Conservation (phyloP, 2,329 filamentous ascomycete species). For the Diatrype stigma region DNA sequence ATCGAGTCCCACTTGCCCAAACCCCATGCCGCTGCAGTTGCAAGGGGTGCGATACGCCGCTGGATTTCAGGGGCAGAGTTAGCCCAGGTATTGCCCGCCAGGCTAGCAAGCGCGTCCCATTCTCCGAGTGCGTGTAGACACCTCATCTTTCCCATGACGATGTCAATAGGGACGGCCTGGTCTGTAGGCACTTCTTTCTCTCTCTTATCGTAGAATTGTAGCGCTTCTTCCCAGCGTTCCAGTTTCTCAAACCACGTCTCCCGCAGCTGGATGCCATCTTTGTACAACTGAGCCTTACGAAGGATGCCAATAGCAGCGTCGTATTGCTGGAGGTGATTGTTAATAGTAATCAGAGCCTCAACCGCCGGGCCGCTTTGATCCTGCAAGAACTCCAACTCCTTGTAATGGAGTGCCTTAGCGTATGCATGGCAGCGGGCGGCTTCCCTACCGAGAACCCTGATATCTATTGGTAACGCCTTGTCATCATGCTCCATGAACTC, state of each 20-base stretch:
- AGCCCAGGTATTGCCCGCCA: constrained; percentile 91
- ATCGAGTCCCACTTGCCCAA: constrained; percentile 96
- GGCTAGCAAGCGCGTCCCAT: constrained; percentile 86
- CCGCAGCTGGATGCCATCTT: constrained; percentile 86
- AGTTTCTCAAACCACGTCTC: constrained; percentile 99
- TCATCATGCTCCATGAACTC: constrained; percentile 99
- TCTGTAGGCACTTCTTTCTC: constrained; percentile 64
- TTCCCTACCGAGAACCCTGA: constrained; percentile 88
- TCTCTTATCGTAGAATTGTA: constrained; percentile 85
- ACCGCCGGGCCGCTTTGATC: constrained; percentile 95
- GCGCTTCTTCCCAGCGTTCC: constrained; percentile 94
- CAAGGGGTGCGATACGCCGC: constrained; percentile 85
- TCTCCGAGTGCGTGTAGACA: constrained; percentile 95
- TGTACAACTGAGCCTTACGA: constrained; percentile 90
- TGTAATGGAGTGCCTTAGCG: constrained; percentile 97
- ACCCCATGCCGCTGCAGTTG: constrained; percentile 94
- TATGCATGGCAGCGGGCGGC: constrained; percentile 96
- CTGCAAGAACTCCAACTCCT: constrained; percentile 95
- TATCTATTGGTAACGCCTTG: constrained; percentile 96
- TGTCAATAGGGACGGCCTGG: constrained; percentile 69
- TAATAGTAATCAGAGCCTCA: constrained; percentile 97
- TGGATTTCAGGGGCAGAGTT: constrained; percentile 84
- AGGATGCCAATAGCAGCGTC: constrained; percentile 98
- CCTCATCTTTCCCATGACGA: constrained; percentile 99
- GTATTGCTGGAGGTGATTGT: constrained; percentile 97